Evolutionary conservation across 192 early-diverging fungal genomes (phyloP), one percentile per base, ranked within the genome.

Genomic region (Allomyces macrogynus): DNA sequence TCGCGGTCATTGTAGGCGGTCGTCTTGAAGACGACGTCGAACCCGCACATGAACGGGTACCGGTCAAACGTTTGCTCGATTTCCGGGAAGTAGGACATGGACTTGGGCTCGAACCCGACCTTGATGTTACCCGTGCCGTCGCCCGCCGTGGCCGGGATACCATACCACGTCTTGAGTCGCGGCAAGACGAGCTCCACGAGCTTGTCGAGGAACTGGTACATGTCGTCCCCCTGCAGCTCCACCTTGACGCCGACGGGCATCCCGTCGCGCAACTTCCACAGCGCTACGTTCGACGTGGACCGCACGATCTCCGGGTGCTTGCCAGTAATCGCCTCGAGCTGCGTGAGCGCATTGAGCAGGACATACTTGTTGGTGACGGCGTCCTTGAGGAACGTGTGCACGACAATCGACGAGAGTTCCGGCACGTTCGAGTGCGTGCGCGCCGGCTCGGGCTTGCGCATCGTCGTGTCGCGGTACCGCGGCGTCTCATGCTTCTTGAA

Each of bases 181-280:
- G 95, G 95, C 61, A 99, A 72, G 14, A 99, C 91, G n/a, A 90
- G 84, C 73, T 96, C 92, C 1, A 89, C 81, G 24, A 93, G 78
- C 70, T 96, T 95, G 75, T 99, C 95, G 65, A 99, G 68, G 68
- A 99, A 97, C 64, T 85, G 81, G 71, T 86, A 93, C 90, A 95
- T 95, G 68, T 80, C 77, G 43, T 87, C 82, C 54, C 92, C 92
- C 27, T 78, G 80, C 54, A 97, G 74, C 20, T 81, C 80, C 3
- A 93, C 87, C 65, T 83, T 80, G 70, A 87, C 88, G 40, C 88
- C 88, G 64, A 95, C 81, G 44, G 92, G 89, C 93, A 94, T 95
- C 66, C 85, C 86, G 75, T 86, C 86, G 67, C 93, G 82, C 66
- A 99, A 81, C 74, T 90, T 91, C 81, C 86, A 88, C 23, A 81